Evolutionary conservation across 2,329 filamentous ascomycete genomes (phyloP), one percentile per base, ranked within the genome.

Genomic region (Pseudopyrenochaeta lycopersici): DNA sequence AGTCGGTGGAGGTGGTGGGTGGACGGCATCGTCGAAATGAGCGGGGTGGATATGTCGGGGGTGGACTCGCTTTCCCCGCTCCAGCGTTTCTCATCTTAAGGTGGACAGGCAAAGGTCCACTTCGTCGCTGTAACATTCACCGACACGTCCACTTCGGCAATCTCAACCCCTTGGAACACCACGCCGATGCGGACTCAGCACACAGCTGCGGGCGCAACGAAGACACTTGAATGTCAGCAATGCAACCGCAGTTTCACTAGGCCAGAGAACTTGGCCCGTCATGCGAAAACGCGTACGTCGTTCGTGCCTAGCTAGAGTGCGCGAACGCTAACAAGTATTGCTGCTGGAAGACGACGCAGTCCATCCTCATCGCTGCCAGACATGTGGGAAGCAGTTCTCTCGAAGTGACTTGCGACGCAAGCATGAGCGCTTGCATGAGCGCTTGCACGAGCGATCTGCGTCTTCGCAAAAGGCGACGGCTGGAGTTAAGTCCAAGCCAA

Each of bases 381-480:
- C 21, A 23, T 54, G 51, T 29, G 33, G 41, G n/a, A 44, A 38
- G 17, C 17, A 40, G 11, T 54, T 54, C 21, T 44, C 32, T 5
- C 33, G 51, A 35, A 54, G 51, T 15, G 51, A 49, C 23, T 35
- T 54, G 27, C 32, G 45, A 21, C 47, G 38, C 14, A 54, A 54
- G 45, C 51, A 54, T 27, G 51, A 54, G n/a, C 14, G 47, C n/a
- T 30, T 54, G 45, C 51, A 54, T 27, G 51, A 54, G n/a, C 14
- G 47, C n/a, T 30, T 54, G 15, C 51, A 54, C 30, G 17, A 46
- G 38, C 51, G 45, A 29, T 4, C 33, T 10, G 35, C 40, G 5
- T 17, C 50, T 17, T 31, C 23, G n/a, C 33, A 21, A 21, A 33
- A 43, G 9, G 32, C 51, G 18, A 54, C 36, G n/a, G 3, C 40